Conservation (phyloP, 176 grass and related monocot genomes). For the bread wheat (Triticum aestivum) region IWGSC_CS_RefSeq_v2.1 NC_057796.1:2680293-2680792, state of each 20-base stretch:
- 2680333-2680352: background rate
- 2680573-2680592: background rate
- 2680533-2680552: background rate
- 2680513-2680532: background rate
- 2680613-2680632: slow-evolving; percentile 13
- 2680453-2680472: background rate
- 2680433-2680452: background rate
- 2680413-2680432: background rate
- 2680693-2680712: slow-evolving; percentile 78
- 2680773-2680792: background rate
- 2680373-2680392: background rate
- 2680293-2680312: background rate
- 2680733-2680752: slow-evolving; percentile 48
- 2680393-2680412: background rate
- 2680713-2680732: slow-evolving; percentile 92
- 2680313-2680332: background rate
- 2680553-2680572: background rate
- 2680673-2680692: slow-evolving; percentile 80
- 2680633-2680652: slow-evolving; percentile 49
- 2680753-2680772: background rate
- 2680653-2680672: slow-evolving; percentile 96
- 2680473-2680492: background rate
- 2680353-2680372: background rate
- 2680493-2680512: background rate
- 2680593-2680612: background rate